Evolutionary conservation across 192 early-diverging fungal genomes (phyloP), one percentile per base, ranked within the genome.

Genomic region (Podila horticola): DNA sequence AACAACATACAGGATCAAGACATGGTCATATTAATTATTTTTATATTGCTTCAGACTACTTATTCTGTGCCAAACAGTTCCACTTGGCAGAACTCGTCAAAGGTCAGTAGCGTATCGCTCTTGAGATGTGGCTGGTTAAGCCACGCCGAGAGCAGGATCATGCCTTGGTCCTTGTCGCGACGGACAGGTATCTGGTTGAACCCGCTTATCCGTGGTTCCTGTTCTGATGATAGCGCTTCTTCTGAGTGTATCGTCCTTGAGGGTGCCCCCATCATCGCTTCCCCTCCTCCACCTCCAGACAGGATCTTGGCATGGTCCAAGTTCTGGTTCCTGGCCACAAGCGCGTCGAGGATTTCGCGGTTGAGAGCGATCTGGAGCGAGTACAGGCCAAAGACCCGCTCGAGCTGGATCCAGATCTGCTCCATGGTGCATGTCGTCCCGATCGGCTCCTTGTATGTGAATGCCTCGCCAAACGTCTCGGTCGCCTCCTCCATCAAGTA

Each of bases 71-170:
- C 51, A 64, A 81, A 69, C n/a, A 81, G 51, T 30, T 85, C 84
- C 19, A 85, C 36, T 33, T 83, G 62, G 62, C 79, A 83, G 50
- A 83, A 74, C 36, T 85, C 75, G 59, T 85, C 84, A 75, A 85
- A 79, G n/a, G 73, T 66, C 5, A 62, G 62, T 22, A 79, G 33
- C 10, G 30, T 57, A 12, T 81, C 66, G 1, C 50, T 6, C 33
- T 83, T 68, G 29, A 85, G 70, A 59, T 71, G 77, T 6, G 84
- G 84, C 45, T 83, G 81, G 63, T 85, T 85, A 22, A 85, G 63
- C 84, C 84, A 85, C n/a, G 73, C 69, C 3, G 81, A 83, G n/a
- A 85, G 72, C 28, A 85, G 34, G 22, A 85, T 69, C 82, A 85
- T 85, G 4, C 72, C 74, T 58, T 85, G 62, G 30, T 85, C 72